phyloP scores from a whole-genome alignment of 768 basidiomycete species.

The Dioszegia crocea region DNA sequence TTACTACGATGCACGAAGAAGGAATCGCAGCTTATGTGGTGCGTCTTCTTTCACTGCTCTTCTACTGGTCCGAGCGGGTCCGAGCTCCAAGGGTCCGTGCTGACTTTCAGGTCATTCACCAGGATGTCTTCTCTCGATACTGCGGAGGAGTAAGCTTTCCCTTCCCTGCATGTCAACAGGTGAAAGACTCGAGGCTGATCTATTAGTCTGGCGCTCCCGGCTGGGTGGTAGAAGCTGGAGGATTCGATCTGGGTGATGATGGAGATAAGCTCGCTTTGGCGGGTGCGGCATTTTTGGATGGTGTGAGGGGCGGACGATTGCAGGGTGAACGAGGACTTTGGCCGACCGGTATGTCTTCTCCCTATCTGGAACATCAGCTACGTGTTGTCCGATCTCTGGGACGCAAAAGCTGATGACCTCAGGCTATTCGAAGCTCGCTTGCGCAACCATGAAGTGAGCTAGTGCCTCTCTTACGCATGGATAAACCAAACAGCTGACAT shows the following conservation, averaged over 20 bases:
- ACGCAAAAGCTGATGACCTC: background rate
- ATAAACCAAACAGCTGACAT: conserved; percentile 6
- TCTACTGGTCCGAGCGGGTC: too few relatives aligned
- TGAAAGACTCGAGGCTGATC: background rate
- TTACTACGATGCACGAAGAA: conserved; percentile 38
- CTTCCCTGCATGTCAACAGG: background rate
- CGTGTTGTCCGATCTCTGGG: background rate
- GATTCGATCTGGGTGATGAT: conserved; percentile 65
- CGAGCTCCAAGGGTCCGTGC: conserved; percentile 56
- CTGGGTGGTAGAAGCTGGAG: conserved; percentile 83
- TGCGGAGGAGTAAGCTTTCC: conserved; percentile 61
- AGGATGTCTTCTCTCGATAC: conserved; percentile 94
- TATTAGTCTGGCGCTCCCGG: conserved; percentile 78
- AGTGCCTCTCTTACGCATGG: background rate
- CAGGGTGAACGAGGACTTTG: conserved; percentile 78
- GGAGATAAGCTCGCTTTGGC: conserved; percentile 66
- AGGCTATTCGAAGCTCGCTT: conserved; percentile 85
- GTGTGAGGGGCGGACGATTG: conserved; percentile 63
- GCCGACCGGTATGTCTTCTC: conserved; percentile 61
- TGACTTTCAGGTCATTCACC: conserved; percentile 59
- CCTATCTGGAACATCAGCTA: background rate
- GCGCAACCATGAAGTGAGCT: conserved; percentile 72
- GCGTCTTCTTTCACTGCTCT: conserved; percentile 51
- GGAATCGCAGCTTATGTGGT: conserved; percentile 46
- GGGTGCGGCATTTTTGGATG: conserved; percentile 80